These are phyloP conservation scores for Botrytis cinerea DNA, from an alignment of 2,329 filamentous ascomycete species.

Conservation along the genomic window DNA sequence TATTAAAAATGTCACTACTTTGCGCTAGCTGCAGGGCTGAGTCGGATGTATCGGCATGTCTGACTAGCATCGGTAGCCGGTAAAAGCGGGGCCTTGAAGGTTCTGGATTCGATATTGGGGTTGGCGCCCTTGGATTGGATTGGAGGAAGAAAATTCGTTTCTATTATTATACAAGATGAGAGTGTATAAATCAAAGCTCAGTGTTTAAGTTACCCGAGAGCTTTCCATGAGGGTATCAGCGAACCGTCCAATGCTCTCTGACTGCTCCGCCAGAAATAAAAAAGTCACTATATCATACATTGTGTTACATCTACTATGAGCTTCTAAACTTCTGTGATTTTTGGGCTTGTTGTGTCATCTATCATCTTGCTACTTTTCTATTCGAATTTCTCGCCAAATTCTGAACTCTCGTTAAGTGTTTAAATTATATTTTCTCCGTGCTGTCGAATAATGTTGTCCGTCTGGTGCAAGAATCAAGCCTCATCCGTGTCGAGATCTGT, in stretches of 20 bases:
- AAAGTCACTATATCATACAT: neutral
- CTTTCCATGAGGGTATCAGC: neutral
- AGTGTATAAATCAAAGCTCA: neutral
- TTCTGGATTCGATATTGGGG: neutral
- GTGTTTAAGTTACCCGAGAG: neutral
- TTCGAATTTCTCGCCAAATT: neutral
- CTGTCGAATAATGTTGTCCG: neutral
- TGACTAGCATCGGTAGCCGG: neutral
- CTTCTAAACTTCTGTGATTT: neutral
- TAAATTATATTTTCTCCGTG: neutral
- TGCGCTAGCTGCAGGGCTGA: slow-evolving; percentile 11
- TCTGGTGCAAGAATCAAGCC: neutral
- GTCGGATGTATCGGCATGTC: slow-evolving; percentile 10
- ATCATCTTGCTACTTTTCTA: neutral
- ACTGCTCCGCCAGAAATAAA: neutral
- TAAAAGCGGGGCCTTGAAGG: neutral
- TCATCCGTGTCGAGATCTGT: neutral
- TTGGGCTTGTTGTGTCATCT: too few species aligned
- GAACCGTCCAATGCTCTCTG: neutral
- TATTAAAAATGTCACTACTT: neutral
- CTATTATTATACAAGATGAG: neutral
- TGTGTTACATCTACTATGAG: neutral
- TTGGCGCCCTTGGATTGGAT: too few species aligned
- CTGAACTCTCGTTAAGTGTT: neutral
- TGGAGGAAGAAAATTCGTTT: neutral